phyloP scores from a whole-genome alignment of 2,329 filamentous ascomycete genomes.

The Biscogniauxia sp. region DNA sequence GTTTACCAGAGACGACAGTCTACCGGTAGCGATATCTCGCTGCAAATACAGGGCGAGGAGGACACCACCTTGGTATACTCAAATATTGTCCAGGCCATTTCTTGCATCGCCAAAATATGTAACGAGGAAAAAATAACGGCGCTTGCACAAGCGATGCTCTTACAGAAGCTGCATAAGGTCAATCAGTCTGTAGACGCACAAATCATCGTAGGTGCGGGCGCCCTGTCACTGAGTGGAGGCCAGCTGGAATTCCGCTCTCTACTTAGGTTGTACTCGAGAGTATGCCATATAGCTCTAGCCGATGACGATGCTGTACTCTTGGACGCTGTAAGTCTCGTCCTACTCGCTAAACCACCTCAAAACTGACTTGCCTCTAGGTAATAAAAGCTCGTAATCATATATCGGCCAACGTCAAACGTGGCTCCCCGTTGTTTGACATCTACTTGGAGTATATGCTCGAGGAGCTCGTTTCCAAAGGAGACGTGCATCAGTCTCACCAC shows the following conservation, averaged over 20 bases:
- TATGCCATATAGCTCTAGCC: constrained; percentile 70
- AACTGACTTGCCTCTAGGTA: constrained; percentile 43
- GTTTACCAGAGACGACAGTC: constrained; percentile 57
- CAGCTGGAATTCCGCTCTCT: constrained; percentile 81
- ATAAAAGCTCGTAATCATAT: constrained; percentile 78
- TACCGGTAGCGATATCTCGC: constrained; percentile 74
- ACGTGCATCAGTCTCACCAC: constrained; percentile 72
- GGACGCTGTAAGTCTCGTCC: constrained; percentile 59
- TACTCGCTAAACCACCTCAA: not conserved
- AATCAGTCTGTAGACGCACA: constrained; percentile 76
- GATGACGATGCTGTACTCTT: constrained; percentile 67
- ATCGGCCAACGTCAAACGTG: constrained; percentile 63
- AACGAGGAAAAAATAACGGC: constrained; percentile 91
- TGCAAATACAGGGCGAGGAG: constrained; percentile 72
- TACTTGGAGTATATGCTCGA: constrained; percentile 85
- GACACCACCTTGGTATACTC: constrained; percentile 75
- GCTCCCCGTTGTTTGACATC: constrained; percentile 75
- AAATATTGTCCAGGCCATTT: constrained; percentile 93
- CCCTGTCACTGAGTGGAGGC: constrained; percentile 73
- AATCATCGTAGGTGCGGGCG: constrained; percentile 79
- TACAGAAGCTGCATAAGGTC: constrained; percentile 92
- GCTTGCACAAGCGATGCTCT: constrained; percentile 87
- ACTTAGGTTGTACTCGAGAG: constrained; percentile 76
- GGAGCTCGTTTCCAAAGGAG: constrained; percentile 84
- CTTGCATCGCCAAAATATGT: constrained; percentile 78